phyloP scores from a whole-genome alignment of 306 rosid species.

The Delonix regia region DNA sequence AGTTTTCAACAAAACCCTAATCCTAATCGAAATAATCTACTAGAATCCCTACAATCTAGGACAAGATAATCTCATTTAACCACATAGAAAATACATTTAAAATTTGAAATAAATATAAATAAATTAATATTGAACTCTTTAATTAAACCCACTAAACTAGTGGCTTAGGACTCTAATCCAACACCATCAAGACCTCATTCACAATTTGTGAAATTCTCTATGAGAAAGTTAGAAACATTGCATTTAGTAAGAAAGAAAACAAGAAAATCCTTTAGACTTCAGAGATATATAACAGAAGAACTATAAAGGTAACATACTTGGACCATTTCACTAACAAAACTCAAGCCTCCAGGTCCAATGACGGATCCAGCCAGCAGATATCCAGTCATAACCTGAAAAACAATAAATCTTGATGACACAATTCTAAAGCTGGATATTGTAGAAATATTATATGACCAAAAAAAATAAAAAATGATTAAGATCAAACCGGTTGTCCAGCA shows the following conservation, averaged over 20 bases:
- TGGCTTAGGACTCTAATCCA: too few species aligned
- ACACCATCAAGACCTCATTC: slow-evolving; percentile 22
- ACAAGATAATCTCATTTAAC: too few species aligned
- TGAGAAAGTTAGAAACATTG: slow-evolving; percentile 3
- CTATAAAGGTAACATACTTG: slow-evolving; percentile 67
- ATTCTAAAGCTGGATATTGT: slow-evolving; percentile 15
- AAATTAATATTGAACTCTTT: too few species aligned
- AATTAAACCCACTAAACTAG: too few species aligned
- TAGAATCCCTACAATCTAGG: too few species aligned
- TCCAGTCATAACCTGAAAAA: slow-evolving; percentile 84
- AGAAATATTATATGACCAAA: slow-evolving; percentile 16
- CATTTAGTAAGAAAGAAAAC: slow-evolving; percentile 11
- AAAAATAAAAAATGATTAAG: slow-evolving; percentile 37
- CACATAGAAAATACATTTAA: too few species aligned
- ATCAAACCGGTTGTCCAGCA: slow-evolving; percentile 96
- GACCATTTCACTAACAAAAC: slow-evolving; percentile 97
- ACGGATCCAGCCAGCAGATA: slow-evolving; percentile 90
- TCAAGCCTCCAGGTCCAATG: slow-evolving; percentile 94
- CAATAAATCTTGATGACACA: slow-evolving; percentile 27
- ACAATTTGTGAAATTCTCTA: slow-evolving; percentile 5
- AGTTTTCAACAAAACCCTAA: too few species aligned
- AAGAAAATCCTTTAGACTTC: background rate
- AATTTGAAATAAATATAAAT: too few species aligned
- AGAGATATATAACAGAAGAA: slow-evolving; percentile 16
- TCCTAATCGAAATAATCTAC: too few species aligned